phyloP scores from a whole-genome alignment of 768 basidiomycete genomes.

The Collybia sp. region DNA sequence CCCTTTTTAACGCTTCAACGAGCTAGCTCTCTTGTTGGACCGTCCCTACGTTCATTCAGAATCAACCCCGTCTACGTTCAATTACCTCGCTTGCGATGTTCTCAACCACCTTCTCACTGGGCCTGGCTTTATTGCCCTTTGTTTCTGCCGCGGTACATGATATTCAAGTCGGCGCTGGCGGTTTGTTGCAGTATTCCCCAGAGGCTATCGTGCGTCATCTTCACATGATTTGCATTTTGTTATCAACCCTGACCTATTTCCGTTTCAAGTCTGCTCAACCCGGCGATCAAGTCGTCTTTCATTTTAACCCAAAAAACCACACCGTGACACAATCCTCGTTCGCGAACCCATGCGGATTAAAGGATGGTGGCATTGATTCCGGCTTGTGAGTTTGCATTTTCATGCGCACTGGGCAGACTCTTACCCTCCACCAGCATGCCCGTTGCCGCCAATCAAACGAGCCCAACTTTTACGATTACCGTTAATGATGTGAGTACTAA shows the following conservation, averaged over 20 bases:
- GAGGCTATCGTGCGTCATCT: constrained; percentile 43
- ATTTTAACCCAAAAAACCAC: constrained; percentile 56
- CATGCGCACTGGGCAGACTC: constrained; percentile 1
- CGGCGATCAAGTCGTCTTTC: constrained; percentile 60
- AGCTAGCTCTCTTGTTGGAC: constrained; percentile 9
- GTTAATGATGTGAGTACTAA: constrained; percentile 35
- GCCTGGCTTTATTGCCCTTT: constrained; percentile 45
- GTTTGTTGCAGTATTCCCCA: constrained; percentile 39
- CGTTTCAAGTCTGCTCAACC: constrained; percentile 33
- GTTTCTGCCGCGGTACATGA: constrained; percentile 46
- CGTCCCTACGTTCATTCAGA: constrained; percentile 21
- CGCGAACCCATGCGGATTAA: constrained; percentile 45
- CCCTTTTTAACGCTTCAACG: too few relatives aligned
- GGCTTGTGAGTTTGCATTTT: constrained; percentile 43
- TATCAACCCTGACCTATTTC: neutral
- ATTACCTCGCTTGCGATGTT: constrained; percentile 40
- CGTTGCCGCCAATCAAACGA: constrained; percentile 47
- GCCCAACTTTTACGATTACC: constrained; percentile 47
- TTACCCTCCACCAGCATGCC: constrained; percentile 33
- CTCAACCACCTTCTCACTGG: constrained; percentile 35
- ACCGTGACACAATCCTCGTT: constrained; percentile 50
- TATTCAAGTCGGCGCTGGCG: constrained; percentile 48
- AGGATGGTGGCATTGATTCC: constrained; percentile 49
- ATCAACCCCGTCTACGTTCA: constrained; percentile 23
- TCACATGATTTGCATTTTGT: neutral